Percentiles rank a stretch among this genome's conserved stretches.
These are phyloP conservation scores for Candida tropicalis DNA, from an alignment of 1,139 yeast genomes.

Conservation along the genomic window DNA sequence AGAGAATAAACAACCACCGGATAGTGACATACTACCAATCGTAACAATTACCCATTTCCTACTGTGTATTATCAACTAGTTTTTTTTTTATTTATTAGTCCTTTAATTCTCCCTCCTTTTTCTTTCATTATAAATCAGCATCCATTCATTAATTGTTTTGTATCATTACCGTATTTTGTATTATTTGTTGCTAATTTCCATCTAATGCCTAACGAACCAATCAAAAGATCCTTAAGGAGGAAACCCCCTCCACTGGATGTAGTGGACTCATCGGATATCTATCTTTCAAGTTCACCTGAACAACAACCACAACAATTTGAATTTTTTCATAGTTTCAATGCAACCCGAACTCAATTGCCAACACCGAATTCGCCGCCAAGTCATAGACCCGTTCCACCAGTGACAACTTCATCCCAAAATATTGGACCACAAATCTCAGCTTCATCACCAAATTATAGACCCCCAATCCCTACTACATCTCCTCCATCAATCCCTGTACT, in stretches of 20 bases:
- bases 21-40: background rate
- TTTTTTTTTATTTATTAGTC: no score
- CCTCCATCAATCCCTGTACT: background rate
- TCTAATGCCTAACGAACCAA: constrained; percentile 5
- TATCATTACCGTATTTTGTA: constrained; percentile 6
- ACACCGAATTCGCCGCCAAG: background rate
- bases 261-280: background rate
- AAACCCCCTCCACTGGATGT: constrained; percentile 5
- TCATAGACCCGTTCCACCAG: background rate
- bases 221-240: constrained; percentile 2
- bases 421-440: background rate
- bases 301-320: background rate
- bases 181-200: background rate
- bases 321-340: background rate
- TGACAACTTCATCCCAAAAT: background rate
- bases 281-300: background rate
- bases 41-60: background rate
- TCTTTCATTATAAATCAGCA: no score
- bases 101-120: background rate
- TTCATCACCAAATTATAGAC: background rate
- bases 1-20: no score
- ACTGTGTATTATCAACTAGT: no score
- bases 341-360: background rate
- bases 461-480: background rate
- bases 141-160: background rate